Base-by-base conservation (phyloP, 2,329 filamentous ascomycete species). In the Xylariaceae sp. region DNA sequence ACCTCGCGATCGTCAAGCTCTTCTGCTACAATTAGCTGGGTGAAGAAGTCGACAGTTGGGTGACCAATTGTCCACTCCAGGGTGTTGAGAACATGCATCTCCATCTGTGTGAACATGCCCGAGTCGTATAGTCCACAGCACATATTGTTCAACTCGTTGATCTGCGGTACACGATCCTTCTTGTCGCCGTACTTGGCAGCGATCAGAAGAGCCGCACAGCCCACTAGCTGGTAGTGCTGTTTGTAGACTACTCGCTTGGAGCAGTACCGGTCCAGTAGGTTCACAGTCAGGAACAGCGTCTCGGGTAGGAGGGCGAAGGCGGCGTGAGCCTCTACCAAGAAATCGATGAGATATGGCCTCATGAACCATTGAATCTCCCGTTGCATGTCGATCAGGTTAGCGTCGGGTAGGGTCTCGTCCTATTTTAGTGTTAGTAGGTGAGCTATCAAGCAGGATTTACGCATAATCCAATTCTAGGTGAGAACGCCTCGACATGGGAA, bases 321-420 rank as follows among this genome's bases (percentile, higher is more conserved):
- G 64, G 91, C 89, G 71, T 99, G 95, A 48, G 93, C 95, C 82
- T 99, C 95, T 68, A 98, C 89, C 65, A 99, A 85, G 77, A 99
- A 99, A 79, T 99, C 95, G 72, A 99, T 90, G 37, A 99, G 87
- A 75, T 97, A 98, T 0, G 95, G 95, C 68, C 95, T 83, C 95
- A 99, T 99, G 78, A 96, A 98, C 95, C 95, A 99, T 73, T 98
- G 92, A 62, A 99, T 98, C 82, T 99, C 95, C 64, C 93, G 92
- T 77, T 99, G 95, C 76, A 98, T 97, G 74, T 99, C 95, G 74
- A 99, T 99, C 37, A 96, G 92, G 74, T 93, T 93, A 73, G 96
- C 93, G 75, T 99, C 95, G 51, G 95, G 91, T 64, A 98, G 81
- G 23, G 95, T 98, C 76, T 96, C 89, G 69, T 88, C 84, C 83